Base-by-base conservation (phyloP, 2,329 filamentous ascomycete species). In the Trichophyton simii region DNA sequence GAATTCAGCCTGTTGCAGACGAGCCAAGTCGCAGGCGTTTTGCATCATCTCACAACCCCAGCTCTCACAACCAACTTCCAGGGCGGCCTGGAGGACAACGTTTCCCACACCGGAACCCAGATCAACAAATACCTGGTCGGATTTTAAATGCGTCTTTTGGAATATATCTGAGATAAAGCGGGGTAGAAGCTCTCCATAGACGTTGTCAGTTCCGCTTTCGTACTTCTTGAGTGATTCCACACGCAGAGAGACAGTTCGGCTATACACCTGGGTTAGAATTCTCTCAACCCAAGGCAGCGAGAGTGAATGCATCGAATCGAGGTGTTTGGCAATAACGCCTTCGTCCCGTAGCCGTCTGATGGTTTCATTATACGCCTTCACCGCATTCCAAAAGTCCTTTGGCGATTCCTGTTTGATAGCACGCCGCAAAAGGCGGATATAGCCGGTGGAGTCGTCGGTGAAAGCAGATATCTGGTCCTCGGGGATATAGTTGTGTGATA, bases 41-140 rank as follows among this genome's bases (percentile, higher is more conserved):
- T 87, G 82, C 90, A 96, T 95, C 81, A 95, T 89, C 74, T 99
- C 94, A 69, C 92, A 96, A 31, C 94, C 94, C 87, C 91, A 96
- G 73, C 88, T 92, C 71, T 96, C 90, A 72, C 91, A 96, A 18
- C 94, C 94, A 59, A 92, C 85, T 73, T 99, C 89, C 20, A 99
- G 82, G 0, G 94, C 94, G 1, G 92, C 91, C 73, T 99, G 94
- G 58, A 99, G 78, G 28, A 94, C 91, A 2, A 97, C 92, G 71
- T 97, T 99, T 57, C 92, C 94, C 15, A 97, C 94, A 34, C 94
- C 94, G 1, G 92, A 97, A 57, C 94, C 94, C 13, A 99, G 81
- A 71, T 99, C 94, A 63, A 99, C 86, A 72, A 99, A 97, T 42
- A 95, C 84, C 67, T 95, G 88, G 58, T 86, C 83, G 0, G 89